Conservation (phyloP, 805 yeast genomes). For the Monosporozyma solicola region DNA sequence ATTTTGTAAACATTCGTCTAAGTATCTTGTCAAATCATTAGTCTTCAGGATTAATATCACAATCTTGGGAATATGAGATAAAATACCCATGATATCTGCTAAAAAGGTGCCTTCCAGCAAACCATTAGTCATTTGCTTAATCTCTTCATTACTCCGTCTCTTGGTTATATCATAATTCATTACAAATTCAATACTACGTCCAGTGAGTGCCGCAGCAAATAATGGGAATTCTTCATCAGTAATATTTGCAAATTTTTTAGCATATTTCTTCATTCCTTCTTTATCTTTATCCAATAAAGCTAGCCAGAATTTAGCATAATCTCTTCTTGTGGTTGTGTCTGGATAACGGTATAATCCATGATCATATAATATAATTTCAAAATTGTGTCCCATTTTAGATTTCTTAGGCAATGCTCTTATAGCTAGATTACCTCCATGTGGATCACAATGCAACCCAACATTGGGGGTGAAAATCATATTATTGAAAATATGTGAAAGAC, state of each 20-base stretch:
- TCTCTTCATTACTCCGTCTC: slow-evolving; percentile 52
- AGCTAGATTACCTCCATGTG: slow-evolving; percentile 95
- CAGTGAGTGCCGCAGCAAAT: slow-evolving; percentile 91
- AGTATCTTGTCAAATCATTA: slow-evolving; percentile 80
- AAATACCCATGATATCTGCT: slow-evolving; percentile 66
- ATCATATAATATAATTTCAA: slow-evolving; percentile 86
- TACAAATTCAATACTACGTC: slow-evolving; percentile 77
- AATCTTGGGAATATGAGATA: slow-evolving; percentile 74
- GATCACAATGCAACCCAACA: slow-evolving; percentile 93
- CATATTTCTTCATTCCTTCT: slow-evolving; percentile 59
- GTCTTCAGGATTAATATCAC: slow-evolving; percentile 85
- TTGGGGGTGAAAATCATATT: slow-evolving; percentile 92
- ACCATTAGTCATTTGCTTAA: slow-evolving; percentile 54
- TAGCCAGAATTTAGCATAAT: slow-evolving; percentile 89
- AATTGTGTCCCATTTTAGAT: slow-evolving; percentile 48
- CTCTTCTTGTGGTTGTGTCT: slow-evolving; percentile 63
- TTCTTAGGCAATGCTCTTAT: slow-evolving; percentile 36
- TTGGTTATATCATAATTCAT: slow-evolving; percentile 51
- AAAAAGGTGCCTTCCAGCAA: slow-evolving; percentile 56
- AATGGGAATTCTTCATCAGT: slow-evolving; percentile 69
- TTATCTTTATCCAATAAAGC: slow-evolving; percentile 68
- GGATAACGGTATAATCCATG: slow-evolving; percentile 90
- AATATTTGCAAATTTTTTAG: slow-evolving; percentile 71
- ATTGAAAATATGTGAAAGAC: slow-evolving; percentile 85
- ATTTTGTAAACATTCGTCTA: slow-evolving; percentile 74